Evolutionary conservation across 129 eudicot species (phyloP).

Genomic region (Flaveria trinervia): DNA sequence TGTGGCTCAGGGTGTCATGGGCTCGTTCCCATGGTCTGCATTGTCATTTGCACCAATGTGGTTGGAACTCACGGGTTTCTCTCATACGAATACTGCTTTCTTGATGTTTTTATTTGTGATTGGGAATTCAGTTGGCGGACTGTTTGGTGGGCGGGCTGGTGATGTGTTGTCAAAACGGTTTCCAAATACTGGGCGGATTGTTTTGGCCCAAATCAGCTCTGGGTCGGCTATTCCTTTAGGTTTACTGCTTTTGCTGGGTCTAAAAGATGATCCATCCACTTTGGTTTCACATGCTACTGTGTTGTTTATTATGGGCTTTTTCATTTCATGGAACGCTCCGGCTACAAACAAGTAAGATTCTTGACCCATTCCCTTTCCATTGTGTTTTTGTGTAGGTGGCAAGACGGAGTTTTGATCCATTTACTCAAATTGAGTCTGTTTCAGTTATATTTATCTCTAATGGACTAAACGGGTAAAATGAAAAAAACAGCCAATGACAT

Average conservation of each 20-base stretch:
- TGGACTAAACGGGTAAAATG: too few relatives aligned
- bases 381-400: not conserved
- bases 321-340: constrained; percentile 90
- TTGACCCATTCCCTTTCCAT: not conserved
- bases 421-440: too few relatives aligned
- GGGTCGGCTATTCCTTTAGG: constrained; percentile 82
- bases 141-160: constrained; percentile 89
- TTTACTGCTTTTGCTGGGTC: constrained; percentile 63
- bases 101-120: constrained; percentile 64
- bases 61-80: constrained; percentile 83
- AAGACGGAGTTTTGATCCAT: not conserved
- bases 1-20: constrained; percentile 93
- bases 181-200: constrained; percentile 79
- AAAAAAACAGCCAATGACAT: not conserved
- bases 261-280: constrained; percentile 62
- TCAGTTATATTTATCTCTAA: not conserved
- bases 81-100: constrained; percentile 68
- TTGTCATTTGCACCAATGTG: constrained; percentile 96
- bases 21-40: constrained; percentile 98
- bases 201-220: constrained; percentile 84
- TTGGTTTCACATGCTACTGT: constrained; percentile 50
- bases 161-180: constrained; percentile 66
- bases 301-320: constrained; percentile 68
- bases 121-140: constrained; percentile 80
- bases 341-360: constrained; percentile 90